phyloP scores from a whole-genome alignment of 352 stramenopile genomes.

The Globisporangium nagaii region DNA sequence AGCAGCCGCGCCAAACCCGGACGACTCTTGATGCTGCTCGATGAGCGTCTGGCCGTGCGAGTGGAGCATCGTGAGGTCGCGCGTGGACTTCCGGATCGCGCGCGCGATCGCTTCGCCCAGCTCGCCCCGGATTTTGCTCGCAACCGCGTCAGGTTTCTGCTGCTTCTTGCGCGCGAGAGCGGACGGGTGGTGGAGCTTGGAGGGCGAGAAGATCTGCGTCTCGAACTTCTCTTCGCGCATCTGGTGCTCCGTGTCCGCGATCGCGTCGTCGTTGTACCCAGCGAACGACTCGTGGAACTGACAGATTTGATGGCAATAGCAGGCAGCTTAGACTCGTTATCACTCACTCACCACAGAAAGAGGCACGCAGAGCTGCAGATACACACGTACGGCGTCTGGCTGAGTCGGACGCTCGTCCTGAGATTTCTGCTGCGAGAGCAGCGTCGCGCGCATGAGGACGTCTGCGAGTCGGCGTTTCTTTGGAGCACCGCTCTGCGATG shows the following conservation, averaged over 20 bases:
- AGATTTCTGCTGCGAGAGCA: conserved; percentile 41
- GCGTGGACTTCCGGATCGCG: conserved; percentile 40
- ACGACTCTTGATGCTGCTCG: conserved; percentile 14
- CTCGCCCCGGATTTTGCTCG: conserved; percentile 45
- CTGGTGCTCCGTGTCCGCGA: conserved; percentile 53
- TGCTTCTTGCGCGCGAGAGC: conserved; percentile 7
- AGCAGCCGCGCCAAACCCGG: conserved; percentile 6
- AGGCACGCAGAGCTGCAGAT: background rate
- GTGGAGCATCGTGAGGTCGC: conserved; percentile 55
- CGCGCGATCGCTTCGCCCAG: conserved; percentile 55
- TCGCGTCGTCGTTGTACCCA: conserved; percentile 28
- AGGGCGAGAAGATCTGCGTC: conserved; percentile 50
- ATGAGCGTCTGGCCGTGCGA: conserved; percentile 51
- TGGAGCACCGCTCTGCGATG: background rate
- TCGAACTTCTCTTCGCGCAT: conserved; percentile 52
- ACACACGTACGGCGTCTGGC: background rate
- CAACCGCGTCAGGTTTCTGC: conserved; percentile 16
- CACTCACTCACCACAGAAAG: too few species aligned
- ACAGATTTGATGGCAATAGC: background rate
- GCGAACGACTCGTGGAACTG: background rate
- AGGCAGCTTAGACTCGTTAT: background rate
- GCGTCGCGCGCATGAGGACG: conserved; percentile 53
- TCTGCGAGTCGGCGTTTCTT: conserved; percentile 42
- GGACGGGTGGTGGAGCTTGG: conserved; percentile 16
- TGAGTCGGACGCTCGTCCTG: background rate